Base-by-base conservation (phyloP, 148 eudicot genomes). In the Spergularia bocconei region DNA sequence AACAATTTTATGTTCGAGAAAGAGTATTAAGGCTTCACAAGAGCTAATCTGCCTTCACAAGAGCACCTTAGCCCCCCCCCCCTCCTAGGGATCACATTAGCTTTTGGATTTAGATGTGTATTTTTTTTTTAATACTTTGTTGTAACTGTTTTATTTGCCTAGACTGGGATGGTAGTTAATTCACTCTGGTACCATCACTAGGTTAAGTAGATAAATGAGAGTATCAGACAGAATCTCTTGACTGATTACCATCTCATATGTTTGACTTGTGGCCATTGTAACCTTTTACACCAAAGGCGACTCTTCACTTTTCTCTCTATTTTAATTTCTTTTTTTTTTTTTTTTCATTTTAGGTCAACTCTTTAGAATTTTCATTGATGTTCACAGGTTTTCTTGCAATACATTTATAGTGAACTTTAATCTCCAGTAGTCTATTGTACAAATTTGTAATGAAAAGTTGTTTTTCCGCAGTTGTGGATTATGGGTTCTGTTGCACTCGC, bases 401-500 rank as follows among this genome's bases (percentile, higher is more conserved):
- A 1, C 6, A 62, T 36, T 36, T 15, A 15, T 64, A 38, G 25
- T 51, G 56, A 69, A 69, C 11, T 69, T 6, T 52, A 4, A 67
- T 21, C 13, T 23, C 6, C 17, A 21, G 39, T 23, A 2, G 44
- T 60, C 10, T 69, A 4, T 52, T 69, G n/a, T 25, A 36, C 58
- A 55, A 67, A 8, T 52, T 21, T 56, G 15, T 65, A 70, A 33
- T 54, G 13, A 54, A 20, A 41, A 48, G 55, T 39, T 67, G 68
- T 66, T 82, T 84, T 59, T 73, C 60, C 83, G 84, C 91, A 95
- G 99, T 71, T 95, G 99, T 84, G 99, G 99, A 57, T 83, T 95
- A 79, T 95, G 99, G 99, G 85, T 92, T 75, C 81, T 95, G 73
- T 63, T 95, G 79, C 99, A 95, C 82, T 91, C 99, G 55, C 88